These are phyloP conservation scores for Melaleuca quinquenervia DNA, from an alignment of 345 rosid genomes.

Conservation along the genomic window DNA sequence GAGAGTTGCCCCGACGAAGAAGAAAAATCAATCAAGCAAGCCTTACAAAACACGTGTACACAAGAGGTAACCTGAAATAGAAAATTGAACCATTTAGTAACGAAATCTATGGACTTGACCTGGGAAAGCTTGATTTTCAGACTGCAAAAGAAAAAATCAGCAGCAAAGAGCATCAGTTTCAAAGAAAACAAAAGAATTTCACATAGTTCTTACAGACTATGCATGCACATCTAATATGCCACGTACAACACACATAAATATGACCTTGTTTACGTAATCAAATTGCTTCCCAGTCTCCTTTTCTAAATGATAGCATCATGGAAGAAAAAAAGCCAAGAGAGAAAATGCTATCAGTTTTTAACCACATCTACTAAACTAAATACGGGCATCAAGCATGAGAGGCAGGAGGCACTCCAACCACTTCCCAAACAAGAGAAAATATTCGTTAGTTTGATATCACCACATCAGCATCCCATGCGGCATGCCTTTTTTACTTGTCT, in stretches of 20 bases:
- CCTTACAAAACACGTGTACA: conserved; percentile 76
- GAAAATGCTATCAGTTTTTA: neutral
- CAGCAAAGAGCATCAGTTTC: neutral
- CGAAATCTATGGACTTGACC: neutral
- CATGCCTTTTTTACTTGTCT: too few species aligned
- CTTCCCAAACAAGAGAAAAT: neutral
- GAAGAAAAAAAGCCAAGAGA: neutral
- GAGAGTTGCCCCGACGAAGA: conserved; percentile 49
- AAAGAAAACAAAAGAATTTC: neutral
- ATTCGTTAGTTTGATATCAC: too few species aligned
- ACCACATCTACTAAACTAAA: neutral
- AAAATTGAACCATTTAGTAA: neutral
- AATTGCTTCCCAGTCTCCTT: neutral
- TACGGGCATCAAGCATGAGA: neutral
- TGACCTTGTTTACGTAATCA: neutral
- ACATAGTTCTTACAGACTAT: neutral
- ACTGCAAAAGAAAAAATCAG: neutral
- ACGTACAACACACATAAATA: neutral
- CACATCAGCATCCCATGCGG: too few species aligned
- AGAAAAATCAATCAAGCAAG: conserved; percentile 71
- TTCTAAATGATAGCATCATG: neutral
- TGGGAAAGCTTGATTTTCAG: neutral
- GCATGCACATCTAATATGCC: neutral
- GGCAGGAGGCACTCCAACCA: neutral
- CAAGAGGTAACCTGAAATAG: conserved; percentile 69